Conservation (phyloP, 345 rosid genomes). For the Moricandia arvensis region DNA sequence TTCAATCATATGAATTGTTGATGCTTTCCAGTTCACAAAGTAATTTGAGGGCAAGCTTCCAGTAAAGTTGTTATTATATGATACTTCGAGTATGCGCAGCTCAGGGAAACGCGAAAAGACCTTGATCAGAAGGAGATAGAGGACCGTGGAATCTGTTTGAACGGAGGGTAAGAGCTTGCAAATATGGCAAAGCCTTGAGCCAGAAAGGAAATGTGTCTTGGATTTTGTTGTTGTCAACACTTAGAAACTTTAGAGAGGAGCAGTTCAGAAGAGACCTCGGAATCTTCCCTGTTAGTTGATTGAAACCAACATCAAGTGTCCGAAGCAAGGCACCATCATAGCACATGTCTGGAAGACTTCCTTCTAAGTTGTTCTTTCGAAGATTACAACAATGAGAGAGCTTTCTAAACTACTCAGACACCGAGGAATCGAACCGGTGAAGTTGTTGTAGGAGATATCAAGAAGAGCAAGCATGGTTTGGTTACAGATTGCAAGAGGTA, state of each 20-base stretch:
- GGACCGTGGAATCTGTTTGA: no score
- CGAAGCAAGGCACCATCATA: not conserved
- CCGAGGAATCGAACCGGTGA: constrained; percentile 14
- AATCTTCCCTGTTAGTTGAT: not conserved
- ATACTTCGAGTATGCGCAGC: not conserved
- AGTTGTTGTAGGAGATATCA: constrained; percentile 8
- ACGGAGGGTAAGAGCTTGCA: constrained; percentile 4
- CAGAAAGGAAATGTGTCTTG: constrained; percentile 25
- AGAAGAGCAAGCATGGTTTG: not conserved
- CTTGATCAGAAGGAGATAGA: no score
- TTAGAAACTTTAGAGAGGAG: not conserved
- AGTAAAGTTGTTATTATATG: not conserved
- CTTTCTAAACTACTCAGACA: not conserved
- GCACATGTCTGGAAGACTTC: constrained; percentile 7
- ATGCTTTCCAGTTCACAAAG: constrained; percentile 20
- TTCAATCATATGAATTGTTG: not conserved
- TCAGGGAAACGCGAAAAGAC: not conserved
- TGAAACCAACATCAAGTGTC: constrained; percentile 20
- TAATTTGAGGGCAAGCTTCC: constrained; percentile 12
- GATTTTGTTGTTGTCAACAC: constrained; percentile 9
- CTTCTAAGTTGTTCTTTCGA: constrained; percentile 26
- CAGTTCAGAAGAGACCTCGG: constrained; percentile 26
- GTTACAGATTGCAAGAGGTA: constrained; percentile 12
- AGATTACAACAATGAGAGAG: constrained; percentile 1
- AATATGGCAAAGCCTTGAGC: constrained; percentile 2